Evolutionary conservation across 805 yeast species (phyloP), one percentile per base, ranked within the genome.

Genomic region (Candida ovalis): DNA sequence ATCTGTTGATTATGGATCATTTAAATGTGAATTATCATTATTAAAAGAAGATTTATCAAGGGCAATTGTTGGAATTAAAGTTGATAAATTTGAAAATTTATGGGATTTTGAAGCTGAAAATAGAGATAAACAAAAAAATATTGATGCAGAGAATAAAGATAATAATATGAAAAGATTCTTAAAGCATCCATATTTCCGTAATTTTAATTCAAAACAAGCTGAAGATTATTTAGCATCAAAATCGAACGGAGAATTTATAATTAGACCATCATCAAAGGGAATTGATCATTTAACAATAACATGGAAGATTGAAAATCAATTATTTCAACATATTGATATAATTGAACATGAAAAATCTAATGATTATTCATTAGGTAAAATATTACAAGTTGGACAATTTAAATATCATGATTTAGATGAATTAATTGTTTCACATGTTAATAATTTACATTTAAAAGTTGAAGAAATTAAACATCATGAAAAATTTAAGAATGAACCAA

Each of bases 241-340:
- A 63, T 80, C 84, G 39, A 84, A 91, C 54, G 99, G 99, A 45
- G 96, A 88, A 57, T 80, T 89, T 69, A 96, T 94, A 19, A 86
- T 94, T 47, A 80, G 99, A 57, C 99, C 98, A 18, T 89, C 97
- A 0, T 88, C 96, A 9, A 81, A 84, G 53, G 99, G 99, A 39
- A 75, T 79, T 42, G 87, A 88, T 53, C 97, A 84, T 66, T 75
- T 94, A 57, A 90, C 96, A 2, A 84, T 92, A 38, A 92, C 99
- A 0, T 94, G 98, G 97, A 94, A 94, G 65, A 91, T 94, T 41
- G 94, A 88, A 50, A 92, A 88, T 62, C 86, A 84, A 63, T 70
- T 92, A 52, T 94, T 86, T 70, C 98, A 94, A 65, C 98, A 94
- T 64, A 72, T 94, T 54, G 94, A 90, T 57, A 86, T 94, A 41